Base-by-base conservation (phyloP, 805 yeast species). In the Suhomyces prunicola region DNA sequence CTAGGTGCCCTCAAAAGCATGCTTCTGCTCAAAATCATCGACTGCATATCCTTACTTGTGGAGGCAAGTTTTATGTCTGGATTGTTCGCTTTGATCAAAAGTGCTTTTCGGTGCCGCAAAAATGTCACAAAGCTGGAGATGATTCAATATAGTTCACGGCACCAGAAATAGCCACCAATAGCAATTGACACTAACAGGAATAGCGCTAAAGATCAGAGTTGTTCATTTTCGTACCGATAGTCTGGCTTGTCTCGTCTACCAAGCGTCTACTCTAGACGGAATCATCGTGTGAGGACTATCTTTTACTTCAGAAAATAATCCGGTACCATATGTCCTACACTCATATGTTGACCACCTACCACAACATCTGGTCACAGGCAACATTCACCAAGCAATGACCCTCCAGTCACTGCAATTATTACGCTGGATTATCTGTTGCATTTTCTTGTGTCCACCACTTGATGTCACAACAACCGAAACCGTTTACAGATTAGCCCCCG, bases 401-500 rank as follows among this genome's bases (percentile, higher is more conserved):
- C 31, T 29, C 1, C 33, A 12, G 33, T 13, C 2, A 10, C 13
- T 12, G 33, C n/a, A 8, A 10, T 26, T 26, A 9, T 6, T 26
- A 27, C 12, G 29, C 2, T 27, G 3, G 9, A 8, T 9, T 27
- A 9, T 9, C 10, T 2, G 29, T 27, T 27, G 4, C 29, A 8
- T 27, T 27, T 27, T 2, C 12, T 27, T 27, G 12, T 27, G 12
- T 6, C 12, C 10, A 4, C 35, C 35, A 2, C 36, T n/a, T 33
- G 1, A 10, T 0, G 5, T 4, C 4, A 29, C 10, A 29, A 12
- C 17, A 13, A 6, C 15, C 6, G 4, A 17, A 19, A n/a, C 13
- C 1, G 42, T 39, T 0, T 40, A 48, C 44, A 19, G 45, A 53
- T 36, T 22, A 51, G 85, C 84, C 83, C 85, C 77, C 75, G 85